Evolutionary conservation across 2,329 filamentous ascomycete species (phyloP), one percentile per base, ranked within the genome.

Genomic region (Colletotrichum shisoi): DNA sequence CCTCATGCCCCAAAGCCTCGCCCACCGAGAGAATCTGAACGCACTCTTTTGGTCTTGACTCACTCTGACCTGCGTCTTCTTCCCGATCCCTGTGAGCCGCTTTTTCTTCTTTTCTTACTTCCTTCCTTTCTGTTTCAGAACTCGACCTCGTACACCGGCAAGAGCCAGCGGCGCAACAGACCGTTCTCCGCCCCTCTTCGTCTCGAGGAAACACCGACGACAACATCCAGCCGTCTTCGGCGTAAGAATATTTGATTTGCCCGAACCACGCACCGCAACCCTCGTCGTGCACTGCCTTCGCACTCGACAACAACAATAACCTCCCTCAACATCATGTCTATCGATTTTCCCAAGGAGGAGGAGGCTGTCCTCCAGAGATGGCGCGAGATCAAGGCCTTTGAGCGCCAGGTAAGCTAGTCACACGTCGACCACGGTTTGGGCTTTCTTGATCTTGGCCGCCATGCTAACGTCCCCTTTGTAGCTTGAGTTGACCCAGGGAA

Each of bases 341-440:
- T 98, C 82, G 88, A 94, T 81, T 98, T 98, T 79, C 91, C 94
- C 64, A 91, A 91, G 79, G 92, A 95, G 80, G 94, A 98, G 85
- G 91, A 96, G 82, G 86, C 83, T 70, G 87, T 94, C 78, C 89
- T 98, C 78, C 83, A 89, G 76, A 86, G 88, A 81, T 99, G 94
- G 95, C 91, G 89, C 76, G 92, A 95, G 76, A 95, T 96, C 77
- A 87, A 94, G 75, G 95, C 95, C 72, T 98, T 98, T 78, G 87
- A 92, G 76, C 89, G 90, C 70, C 92, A 96, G 82, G 88, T 94
- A 71, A 60, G 77, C 71, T 27, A 4, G 9, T 57, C 40, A 12
- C 39, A n/a, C 51, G 31, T 17, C 15, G 13, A 17, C 31, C 13
- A 17, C 44, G 17, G 27, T 24, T 37, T 37, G 40, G 13, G n/a